Evolutionary conservation across 2,329 filamentous ascomycete species (phyloP), one percentile per base, ranked within the genome.

Genomic region (Fusarium graminum): DNA sequence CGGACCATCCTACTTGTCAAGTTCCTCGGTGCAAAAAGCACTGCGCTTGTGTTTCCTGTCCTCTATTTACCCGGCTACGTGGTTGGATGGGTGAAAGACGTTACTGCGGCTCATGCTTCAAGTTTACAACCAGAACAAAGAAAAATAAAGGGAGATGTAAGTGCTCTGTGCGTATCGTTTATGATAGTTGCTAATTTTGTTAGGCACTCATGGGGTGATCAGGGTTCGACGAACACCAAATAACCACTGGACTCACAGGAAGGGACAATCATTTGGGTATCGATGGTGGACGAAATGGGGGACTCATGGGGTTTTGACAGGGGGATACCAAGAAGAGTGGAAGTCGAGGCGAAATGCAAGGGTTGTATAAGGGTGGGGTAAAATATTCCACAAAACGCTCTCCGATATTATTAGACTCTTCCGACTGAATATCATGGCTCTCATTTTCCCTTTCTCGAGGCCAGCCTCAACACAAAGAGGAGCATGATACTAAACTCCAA

Each of bases 211-310:
- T 5, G 59, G 59, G 11, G 25, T 4, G 16, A 11, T 4, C 7
- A 57, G 38, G 16, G 44, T 44, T 2, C 14, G 58, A 4, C 57
- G 42, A 7, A 4, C 32, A 9, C 58, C 59, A 6, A 46, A 63
- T 0, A 63, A 63, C 14, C 51, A 63, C 2, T 63, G 59, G 59
- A 22, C 42, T 4, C 3, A 12, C 4, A 38, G 3, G 3, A 51
- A 44, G 3, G 58, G 59, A 2, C 0, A n/a, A 3, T 63, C 58
- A 1, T 63, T 63, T 2, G 59, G 59, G 11, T 14, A 28, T 8
- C 51, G 59, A 0, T 63, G 59, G 59, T 63, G 59, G 59, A 14
- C 25, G 5, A 63, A 34, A 63, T 63, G 59, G 59, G 59, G 59
- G 2, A 63, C 59, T 0, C 19, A 39, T 3, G 38, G 22, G 1